Evolutionary conservation across 345 rosid species (phyloP), one percentile per base, ranked within the genome.

Genomic region (Populus nigra): DNA sequence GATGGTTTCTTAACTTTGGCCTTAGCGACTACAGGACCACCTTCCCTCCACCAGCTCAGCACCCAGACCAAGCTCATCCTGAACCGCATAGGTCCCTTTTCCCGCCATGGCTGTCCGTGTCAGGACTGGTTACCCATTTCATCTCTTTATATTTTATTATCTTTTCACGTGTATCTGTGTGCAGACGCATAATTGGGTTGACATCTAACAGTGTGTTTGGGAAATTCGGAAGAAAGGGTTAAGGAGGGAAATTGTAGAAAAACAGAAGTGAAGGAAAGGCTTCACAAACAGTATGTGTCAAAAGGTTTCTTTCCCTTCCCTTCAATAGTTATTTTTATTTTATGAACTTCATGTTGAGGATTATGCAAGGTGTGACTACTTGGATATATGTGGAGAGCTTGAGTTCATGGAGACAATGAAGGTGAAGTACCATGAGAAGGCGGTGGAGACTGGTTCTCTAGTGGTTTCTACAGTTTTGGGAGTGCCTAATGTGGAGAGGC

Each of bases 331-430:
- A 13, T 12, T 12, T 47, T 47, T 47, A 47, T 12, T 47, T 47
- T 47, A 47, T 47, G 50, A 47, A 47, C 17, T 47, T 47, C 1
- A 47, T 62, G 45, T 35, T 47, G 35, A 13, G 65, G 17, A 10
- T 22, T 76, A 7, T 43, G 20, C 38, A 80, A 87, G 93, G 83
- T 89, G 94, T 79, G 97, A 94, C 86, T 94, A 93, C 84, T 83
- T 94, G 91, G 97, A 94, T 85, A 93, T 89, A 76, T 85, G 90
- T 84, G 98, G 98, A 69, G 97, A 94, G 81, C 95, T 96, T 22
- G 97, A 91, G 88, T 94, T 93, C 72, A 93, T 93, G 94, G 97
- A 91, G 90, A 85, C 80, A 73, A 83, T 89, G 89, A 94, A 91
- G 88, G 91, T 85, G 31, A 79, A 82, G 36, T 91, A 87, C 83